Conservation (phyloP, 2,329 filamentous ascomycete species). For the Fusarium continuum region DNA sequence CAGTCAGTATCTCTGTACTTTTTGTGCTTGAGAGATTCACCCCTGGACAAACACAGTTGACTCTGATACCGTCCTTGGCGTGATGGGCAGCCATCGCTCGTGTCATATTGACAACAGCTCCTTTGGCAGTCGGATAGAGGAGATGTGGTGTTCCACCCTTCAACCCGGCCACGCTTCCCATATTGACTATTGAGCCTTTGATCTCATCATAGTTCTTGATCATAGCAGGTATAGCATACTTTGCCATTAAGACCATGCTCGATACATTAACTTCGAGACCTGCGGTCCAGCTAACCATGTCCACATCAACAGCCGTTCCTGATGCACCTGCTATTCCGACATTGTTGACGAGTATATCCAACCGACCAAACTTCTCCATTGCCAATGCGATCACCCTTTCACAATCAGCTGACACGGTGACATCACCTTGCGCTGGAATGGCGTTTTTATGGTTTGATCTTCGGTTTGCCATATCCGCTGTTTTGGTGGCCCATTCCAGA, state of each 20-base stretch:
- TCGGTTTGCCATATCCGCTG: constrained; percentile 60
- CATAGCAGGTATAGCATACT: constrained; percentile 70
- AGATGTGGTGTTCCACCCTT: constrained; percentile 57
- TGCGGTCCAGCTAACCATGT: constrained; percentile 65
- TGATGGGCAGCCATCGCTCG: constrained; percentile 62
- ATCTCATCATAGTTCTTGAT: constrained; percentile 57
- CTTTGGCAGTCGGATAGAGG: constrained; percentile 59
- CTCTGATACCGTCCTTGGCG: constrained; percentile 55
- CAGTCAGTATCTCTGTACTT: background rate
- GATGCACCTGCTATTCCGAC: constrained; percentile 68
- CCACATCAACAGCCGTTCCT: constrained; percentile 68
- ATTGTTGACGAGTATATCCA: constrained; percentile 72
- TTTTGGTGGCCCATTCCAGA: constrained; percentile 59
- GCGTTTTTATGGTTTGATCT: constrained; percentile 51
- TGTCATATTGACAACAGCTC: constrained; percentile 61
- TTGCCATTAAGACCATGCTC: constrained; percentile 72
- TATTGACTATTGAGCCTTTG: constrained; percentile 67
- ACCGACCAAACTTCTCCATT: constrained; percentile 58
- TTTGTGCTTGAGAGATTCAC: background rate
- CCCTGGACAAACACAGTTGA: constrained; percentile 61
- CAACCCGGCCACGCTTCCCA: constrained; percentile 68
- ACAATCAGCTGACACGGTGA: constrained; percentile 64
- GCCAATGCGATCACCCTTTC: constrained; percentile 53
- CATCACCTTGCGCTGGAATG: constrained; percentile 59
- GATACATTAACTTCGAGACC: constrained; percentile 69